phyloP scores from a whole-genome alignment of 768 basidiomycete species.

The Imleria badia region DNA sequence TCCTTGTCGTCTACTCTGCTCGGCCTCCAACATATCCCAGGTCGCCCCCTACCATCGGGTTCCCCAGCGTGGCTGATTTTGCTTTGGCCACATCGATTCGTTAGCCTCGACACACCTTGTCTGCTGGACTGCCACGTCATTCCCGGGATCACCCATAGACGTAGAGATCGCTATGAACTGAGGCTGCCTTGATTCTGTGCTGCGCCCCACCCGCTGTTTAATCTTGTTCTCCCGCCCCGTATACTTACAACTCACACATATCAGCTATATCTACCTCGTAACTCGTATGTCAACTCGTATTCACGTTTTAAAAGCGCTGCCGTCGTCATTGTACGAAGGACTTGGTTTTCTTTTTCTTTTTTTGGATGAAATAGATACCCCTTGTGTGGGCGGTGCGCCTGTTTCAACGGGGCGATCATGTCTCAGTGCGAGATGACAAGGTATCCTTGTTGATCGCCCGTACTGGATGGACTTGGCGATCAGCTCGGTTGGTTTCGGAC shows the following conservation, averaged over 20 bases:
- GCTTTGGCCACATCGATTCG: conserved; percentile 5
- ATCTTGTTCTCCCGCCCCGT: conserved; percentile 18
- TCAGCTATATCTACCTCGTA: conserved; percentile 26
- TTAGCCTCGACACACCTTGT: not conserved
- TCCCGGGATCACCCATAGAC: conserved; percentile 14
- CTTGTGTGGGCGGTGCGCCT: too few relatives aligned
- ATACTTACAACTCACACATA: conserved; percentile 20
- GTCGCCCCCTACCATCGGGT: conserved; percentile 16
- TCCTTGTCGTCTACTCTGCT: conserved; percentile 13
- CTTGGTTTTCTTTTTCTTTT: too few relatives aligned
- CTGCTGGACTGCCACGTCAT: conserved; percentile 10
- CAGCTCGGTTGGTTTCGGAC: too few relatives aligned
- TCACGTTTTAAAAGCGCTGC: not conserved
- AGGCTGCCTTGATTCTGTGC: conserved; percentile 1
- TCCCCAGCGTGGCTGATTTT: conserved; percentile 10
- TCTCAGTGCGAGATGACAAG: too few relatives aligned
- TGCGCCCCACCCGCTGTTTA: conserved; percentile 13
- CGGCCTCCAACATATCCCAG: conserved; percentile 37
- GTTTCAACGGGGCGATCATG: too few relatives aligned
- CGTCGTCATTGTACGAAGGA: too few relatives aligned
- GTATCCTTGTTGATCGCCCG: too few relatives aligned
- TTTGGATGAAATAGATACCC: too few relatives aligned
- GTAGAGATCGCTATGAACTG: conserved; percentile 15
- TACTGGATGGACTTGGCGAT: too few relatives aligned
- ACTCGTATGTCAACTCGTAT: conserved; percentile 23